A percentile compares a stretch with the other conserved stretches of the same genome.
Evolutionary conservation across 2,329 filamentous ascomycete genomes (phyloP).

Genomic region (Colletotrichum simmondsii): DNA sequence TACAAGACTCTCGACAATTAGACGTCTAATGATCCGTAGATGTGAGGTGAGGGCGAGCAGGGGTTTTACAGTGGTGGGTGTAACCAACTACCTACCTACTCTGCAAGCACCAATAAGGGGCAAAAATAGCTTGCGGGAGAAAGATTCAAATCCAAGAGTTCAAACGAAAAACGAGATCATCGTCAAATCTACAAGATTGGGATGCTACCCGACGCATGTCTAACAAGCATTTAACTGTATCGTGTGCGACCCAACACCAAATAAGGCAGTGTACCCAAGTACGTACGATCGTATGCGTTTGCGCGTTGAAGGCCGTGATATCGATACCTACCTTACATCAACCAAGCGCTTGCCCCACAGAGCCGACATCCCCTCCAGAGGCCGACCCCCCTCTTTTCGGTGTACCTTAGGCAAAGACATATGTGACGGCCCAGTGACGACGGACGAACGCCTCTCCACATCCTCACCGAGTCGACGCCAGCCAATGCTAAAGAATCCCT

Average conservation of each 20-base stretch:
- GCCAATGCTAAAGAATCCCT: constrained; percentile 12
- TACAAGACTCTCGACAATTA: constrained; percentile 5
- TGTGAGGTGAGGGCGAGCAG: neutral
- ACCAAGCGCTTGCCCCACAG: neutral
- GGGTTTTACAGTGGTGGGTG: neutral
- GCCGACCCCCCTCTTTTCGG: constrained; percentile 5
- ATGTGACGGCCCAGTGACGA: constrained; percentile 29
- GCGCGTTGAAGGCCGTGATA: neutral
- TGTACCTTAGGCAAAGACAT: constrained; percentile 2
- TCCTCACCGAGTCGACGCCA: constrained; percentile 29
- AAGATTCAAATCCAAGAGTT: constrained; percentile 1
- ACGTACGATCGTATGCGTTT: neutral
- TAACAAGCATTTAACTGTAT: constrained; percentile 5
- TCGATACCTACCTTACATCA: too few species aligned
- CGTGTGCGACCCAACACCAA: neutral
- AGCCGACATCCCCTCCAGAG: neutral
- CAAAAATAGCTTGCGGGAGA: neutral
- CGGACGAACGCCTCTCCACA: constrained; percentile 21
- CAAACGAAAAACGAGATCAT: constrained; percentile 11
- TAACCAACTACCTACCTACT: neutral
- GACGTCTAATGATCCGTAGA: constrained; percentile 13
- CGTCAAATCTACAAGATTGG: neutral
- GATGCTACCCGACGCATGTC: constrained; percentile 29
- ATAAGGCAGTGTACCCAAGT: neutral
- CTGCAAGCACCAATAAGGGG: too few species aligned